A percentile compares a stretch with the other conserved stretches of the same genome.
Conservation (phyloP, 169 alveolate genomes). For the Plasmodium sp. region DNA sequence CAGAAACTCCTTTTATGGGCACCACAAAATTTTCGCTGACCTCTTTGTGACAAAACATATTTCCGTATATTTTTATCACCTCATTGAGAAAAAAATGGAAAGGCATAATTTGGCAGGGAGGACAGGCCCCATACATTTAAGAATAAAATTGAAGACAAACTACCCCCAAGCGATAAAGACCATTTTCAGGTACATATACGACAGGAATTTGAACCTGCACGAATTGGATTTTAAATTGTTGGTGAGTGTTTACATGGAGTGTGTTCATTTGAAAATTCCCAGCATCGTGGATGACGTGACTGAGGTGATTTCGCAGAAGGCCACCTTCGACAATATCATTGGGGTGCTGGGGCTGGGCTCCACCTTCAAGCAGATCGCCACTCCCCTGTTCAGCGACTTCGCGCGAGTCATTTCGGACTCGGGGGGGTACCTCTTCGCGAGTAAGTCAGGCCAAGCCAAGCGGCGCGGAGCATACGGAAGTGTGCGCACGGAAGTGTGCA, state of each 20-base stretch:
- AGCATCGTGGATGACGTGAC: conserved; percentile 41
- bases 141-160: conserved; percentile 59
- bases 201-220: conserved; percentile 23
- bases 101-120: conserved; percentile 22
- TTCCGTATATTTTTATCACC: conserved; percentile 63
- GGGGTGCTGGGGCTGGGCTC: conserved; percentile 16
- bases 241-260: conserved; percentile 50
- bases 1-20: conserved; percentile 21
- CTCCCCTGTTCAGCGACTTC: conserved; percentile 23
- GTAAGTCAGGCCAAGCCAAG: not conserved
- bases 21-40: conserved; percentile 35
- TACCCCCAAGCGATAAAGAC: conserved; percentile 66
- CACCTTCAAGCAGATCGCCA: conserved; percentile 9
- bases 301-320: conserved; percentile 27
- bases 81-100: conserved; percentile 67
- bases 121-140: conserved; percentile 50
- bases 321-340: conserved; percentile 47
- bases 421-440: conserved; percentile 11
- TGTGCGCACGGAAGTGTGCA: not conserved
- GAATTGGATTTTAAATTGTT: conserved; percentile 58
- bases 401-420: conserved; percentile 56
- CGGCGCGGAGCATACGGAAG: not conserved
- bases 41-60: conserved; percentile 55
- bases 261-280: conserved; percentile 42
- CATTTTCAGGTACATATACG: conserved; percentile 52